Conservation (phyloP, 2,329 filamentous ascomycete species). For the Zasmidium cellare region DNA sequence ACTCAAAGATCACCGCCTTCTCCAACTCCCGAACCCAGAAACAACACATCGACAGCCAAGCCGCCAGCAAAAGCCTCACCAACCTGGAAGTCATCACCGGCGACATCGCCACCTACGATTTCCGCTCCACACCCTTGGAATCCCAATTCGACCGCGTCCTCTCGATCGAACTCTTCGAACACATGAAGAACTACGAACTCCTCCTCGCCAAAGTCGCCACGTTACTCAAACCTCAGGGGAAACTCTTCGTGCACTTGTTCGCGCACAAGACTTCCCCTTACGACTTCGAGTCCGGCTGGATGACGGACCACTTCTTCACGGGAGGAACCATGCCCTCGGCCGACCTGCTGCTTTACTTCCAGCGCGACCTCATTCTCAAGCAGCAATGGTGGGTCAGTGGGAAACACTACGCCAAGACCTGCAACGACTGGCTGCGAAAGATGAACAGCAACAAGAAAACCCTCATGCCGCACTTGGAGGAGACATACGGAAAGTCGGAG, state of each 20-base stretch:
- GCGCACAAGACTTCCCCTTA: constrained; percentile 65
- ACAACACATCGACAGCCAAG: constrained; percentile 63
- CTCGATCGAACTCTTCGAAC: constrained; percentile 71
- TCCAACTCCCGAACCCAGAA: constrained; percentile 71
- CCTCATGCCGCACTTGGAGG: constrained; percentile 64
- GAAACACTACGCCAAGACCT: constrained; percentile 67
- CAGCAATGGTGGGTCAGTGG: constrained; percentile 73
- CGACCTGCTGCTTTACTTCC: constrained; percentile 67
- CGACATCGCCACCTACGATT: constrained; percentile 66
- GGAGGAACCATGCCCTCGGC: constrained; percentile 71
- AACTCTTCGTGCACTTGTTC: constrained; percentile 71
- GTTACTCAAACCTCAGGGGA: constrained; percentile 62
- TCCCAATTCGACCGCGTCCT: constrained; percentile 63
- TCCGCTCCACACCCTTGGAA: constrained; percentile 46
- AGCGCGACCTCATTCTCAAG: constrained; percentile 60
- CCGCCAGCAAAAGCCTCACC: constrained; percentile 54
- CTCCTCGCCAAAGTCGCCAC: constrained; percentile 64
- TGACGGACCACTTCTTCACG: constrained; percentile 72
- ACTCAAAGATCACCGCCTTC: constrained; percentile 64
- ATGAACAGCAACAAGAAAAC: constrained; percentile 60
- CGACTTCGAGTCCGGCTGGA: constrained; percentile 72
- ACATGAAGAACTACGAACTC: constrained; percentile 74
- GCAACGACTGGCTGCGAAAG: constrained; percentile 66
- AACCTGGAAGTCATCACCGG: constrained; percentile 67
- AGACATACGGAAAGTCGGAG: constrained; percentile 64